Conservation (phyloP, 75 land plant genomes). For the Ceratopteris richardii region DNA sequence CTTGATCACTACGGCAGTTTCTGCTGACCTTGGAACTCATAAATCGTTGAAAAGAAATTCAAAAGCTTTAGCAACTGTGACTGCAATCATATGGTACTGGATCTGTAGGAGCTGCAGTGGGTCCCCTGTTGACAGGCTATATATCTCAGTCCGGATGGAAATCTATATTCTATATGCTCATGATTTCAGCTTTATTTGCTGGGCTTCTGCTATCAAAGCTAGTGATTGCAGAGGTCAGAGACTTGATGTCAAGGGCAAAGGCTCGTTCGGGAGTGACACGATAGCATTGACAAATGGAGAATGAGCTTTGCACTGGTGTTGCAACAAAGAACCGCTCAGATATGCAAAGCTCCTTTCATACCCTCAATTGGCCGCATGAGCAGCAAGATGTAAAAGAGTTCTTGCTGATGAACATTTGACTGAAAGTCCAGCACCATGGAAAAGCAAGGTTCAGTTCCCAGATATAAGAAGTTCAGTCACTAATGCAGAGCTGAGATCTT, state of each 20-base stretch:
- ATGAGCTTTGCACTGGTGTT: too few species aligned
- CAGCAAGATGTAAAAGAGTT: too few species aligned
- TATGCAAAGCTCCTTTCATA: too few species aligned
- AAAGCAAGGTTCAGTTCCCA: too few species aligned
- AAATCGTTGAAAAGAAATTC: conserved; percentile 62
- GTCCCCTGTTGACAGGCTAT: conserved; percentile 75
- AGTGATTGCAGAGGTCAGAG: conserved; percentile 54
- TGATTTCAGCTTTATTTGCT: conserved; percentile 61
- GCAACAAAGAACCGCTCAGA: too few species aligned
- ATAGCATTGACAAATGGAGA: too few species aligned
- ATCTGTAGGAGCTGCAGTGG: conserved; percentile 78
- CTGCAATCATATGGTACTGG: conserved; percentile 92
- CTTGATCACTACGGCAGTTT: conserved; percentile 86
- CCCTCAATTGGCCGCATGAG: too few species aligned
- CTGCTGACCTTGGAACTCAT: conserved; percentile 84
- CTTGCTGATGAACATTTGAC: too few species aligned
- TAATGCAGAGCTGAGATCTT: too few species aligned
- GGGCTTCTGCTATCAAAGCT: conserved; percentile 61
- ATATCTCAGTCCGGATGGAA: conserved; percentile 65
- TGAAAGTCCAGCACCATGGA: too few species aligned
- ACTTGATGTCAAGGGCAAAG: conserved; percentile 21
- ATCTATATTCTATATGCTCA: conserved; percentile 69
- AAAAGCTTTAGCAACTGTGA: conserved; percentile 74
- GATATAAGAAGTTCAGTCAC: too few species aligned
- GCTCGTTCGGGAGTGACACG: too few species aligned